phyloP scores from a whole-genome alignment of 2,329 filamentous ascomycete species.

The Ceratocystiopsis minuta region DNA sequence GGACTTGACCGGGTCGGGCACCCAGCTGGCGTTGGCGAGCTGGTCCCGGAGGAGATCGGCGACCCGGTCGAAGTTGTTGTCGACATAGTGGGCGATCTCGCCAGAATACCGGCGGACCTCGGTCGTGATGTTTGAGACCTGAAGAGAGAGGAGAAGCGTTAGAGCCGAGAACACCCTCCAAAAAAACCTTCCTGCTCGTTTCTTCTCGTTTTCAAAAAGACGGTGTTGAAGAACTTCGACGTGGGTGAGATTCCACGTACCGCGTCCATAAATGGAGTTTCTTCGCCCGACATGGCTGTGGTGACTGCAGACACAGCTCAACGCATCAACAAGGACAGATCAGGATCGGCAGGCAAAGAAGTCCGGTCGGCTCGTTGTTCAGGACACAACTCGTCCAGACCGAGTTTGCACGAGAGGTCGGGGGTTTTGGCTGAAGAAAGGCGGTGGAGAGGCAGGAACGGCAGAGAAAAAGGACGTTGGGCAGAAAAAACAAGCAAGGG shows the following conservation, averaged over 20 bases:
- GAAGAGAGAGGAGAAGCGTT: background rate
- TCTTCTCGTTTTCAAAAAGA: background rate
- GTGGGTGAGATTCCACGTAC: too few species aligned
- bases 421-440: background rate
- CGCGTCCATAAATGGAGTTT: too few species aligned
- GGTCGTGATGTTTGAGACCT: conserved; percentile 36
- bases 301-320: too few species aligned
- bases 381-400: too few species aligned
- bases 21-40: conserved; percentile 49
- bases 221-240: background rate
- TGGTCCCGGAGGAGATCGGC: conserved; percentile 53
- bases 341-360: too few species aligned
- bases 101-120: conserved; percentile 54
- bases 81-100: conserved; percentile 62
- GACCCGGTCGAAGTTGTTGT: conserved; percentile 62
- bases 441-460: background rate
- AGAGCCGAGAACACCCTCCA: background rate
- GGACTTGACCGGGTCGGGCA: conserved; percentile 51
- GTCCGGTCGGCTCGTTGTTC: too few species aligned
- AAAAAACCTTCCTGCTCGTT: too few species aligned
- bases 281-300: too few species aligned
- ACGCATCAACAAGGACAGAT: background rate
- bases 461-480: background rate
- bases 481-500: conserved; percentile 1
- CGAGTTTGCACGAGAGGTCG: too few species aligned